Evolutionary conservation across 2,329 filamentous ascomycete genomes (phyloP), one percentile per base, ranked within the genome.

Genomic region (Calonectria crousiana): DNA sequence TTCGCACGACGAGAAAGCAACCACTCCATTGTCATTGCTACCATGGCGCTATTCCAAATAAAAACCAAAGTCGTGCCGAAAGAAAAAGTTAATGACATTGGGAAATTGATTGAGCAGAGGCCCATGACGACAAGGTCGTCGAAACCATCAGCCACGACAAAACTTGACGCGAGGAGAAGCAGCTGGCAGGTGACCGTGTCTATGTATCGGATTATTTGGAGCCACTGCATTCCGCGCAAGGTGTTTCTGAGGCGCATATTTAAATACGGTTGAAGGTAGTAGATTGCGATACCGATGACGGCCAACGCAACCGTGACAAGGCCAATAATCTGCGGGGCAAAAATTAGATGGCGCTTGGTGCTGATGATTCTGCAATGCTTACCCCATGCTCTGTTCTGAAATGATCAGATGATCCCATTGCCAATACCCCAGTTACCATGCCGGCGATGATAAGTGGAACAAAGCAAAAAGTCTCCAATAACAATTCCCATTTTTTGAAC

Each of bases 1-100:
- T 14, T 56, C 53, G 49, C 69, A 26, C 69, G 60, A 3, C 14
- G 90, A 79, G 16, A 49, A 28, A 71, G 69, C 16, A 52, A 38
- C 69, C 69, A 71, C 30, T 71, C 47, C 16, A 71, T 14, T 3
- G 60, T 66, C 69, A 71, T 66, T 3, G 60, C 41, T 11, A 49
- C 58, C 32, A 71, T 44, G 20, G 69, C 69, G 9, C 58, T 41
- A 20, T 71, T 71, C 69, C 69, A 71, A 16, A 71, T 28, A 41
- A 71, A 66, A 10, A 49, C 49, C 16, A 66, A 26, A 1, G 56
- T 65, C 60, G 56, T 71, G 13, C 69, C 69, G 10, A 71, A 44
- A 10, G 69, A 71, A 38, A 71, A 66, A 26, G 13, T 32, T 32
- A 71, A 32, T 16, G 69, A 66, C 47, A 58, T 71, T 18, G 69